A percentile compares a stretch with the other conserved stretches of the same genome.
Evolutionary conservation across 805 yeast genomes (phyloP).

Genomic region (Candida pseudofarinosa): DNA sequence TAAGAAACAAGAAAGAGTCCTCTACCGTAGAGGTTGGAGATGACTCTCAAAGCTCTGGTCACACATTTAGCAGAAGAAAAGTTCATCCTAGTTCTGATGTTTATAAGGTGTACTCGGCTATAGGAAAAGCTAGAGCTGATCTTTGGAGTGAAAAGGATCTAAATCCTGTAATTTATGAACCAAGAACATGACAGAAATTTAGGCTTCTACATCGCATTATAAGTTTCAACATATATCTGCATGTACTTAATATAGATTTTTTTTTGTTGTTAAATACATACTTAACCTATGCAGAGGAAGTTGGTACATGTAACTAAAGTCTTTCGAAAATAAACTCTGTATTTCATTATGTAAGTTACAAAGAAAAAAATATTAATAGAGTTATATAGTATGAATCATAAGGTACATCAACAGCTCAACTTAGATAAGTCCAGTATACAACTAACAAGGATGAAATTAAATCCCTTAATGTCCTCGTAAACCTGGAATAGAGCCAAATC

Average conservation of each 20-base stretch:
- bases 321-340: no score
- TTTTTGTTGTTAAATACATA: no score
- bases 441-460: no score
- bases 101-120: constrained; percentile 21
- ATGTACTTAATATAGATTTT: constrained; percentile 1
- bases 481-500: constrained; percentile 13
- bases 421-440: no score
- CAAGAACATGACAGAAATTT: constrained; percentile 6
- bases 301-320: no score
- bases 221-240: neutral
- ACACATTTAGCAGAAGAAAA: constrained; percentile 1
- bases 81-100: constrained; percentile 6
- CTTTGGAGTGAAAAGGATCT: constrained; percentile 22
- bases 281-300: no score
- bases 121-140: constrained; percentile 23
- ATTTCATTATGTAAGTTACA: no score
- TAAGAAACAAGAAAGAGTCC: neutral
- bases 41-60: constrained; percentile 1
- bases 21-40: constrained; percentile 1
- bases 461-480: constrained; percentile 15
- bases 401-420: no score
- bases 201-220: no score
- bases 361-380: no score
- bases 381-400: no score
- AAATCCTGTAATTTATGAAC: constrained; percentile 16